Evolutionary conservation across 306 rosid genomes (phyloP), one percentile per base, ranked within the genome.

Genomic region (Ochetophila trinervis): DNA sequence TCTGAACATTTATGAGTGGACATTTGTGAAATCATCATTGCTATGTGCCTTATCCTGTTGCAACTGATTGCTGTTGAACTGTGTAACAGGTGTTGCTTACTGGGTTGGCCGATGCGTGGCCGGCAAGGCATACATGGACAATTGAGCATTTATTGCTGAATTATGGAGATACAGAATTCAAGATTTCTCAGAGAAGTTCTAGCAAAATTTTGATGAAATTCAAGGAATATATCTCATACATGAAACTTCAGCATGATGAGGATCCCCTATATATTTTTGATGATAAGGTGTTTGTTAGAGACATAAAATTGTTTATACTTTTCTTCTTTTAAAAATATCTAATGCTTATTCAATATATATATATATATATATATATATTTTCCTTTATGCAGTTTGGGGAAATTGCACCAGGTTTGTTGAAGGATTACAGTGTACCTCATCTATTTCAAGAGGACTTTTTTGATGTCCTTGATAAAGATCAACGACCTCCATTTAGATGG

Each of bases 211-310:
- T 74, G 48, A 90, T 93, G 94, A 90, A 83, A 76, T 78, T 93
- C 73, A 78, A 93, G 72, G 95, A 87, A 77, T 93, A 90, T 86
- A 88, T 72, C 47, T 73, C 88, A n/a, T 93, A 93, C 81, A 78
- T 79, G 81, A 67, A 86, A 67, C 76, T 78, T 81, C 99, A 93
- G 78, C 90, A 81, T 17, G 97, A 93, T 74, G 99, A 93, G 82
- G 99, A 93, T 82, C 99, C 99, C 34, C 78, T 93, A 9, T 93
- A 93, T 88, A 84, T 93, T 78, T 93, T 93, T 75, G 96, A 93
- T 70, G 96, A 90, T 75, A 90, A 93, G 97, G 99, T 88, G 53
- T 62, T 62, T 75, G 0, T 21, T 32, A 49, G 55, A 68, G 57
- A 53, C 56, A 60, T 68, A 36, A 22, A 9, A 20, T 3, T 50